Conservation (phyloP, 1,284 basidiomycete genomes). For the Cutaneotrichosporon dermatis region DNA sequence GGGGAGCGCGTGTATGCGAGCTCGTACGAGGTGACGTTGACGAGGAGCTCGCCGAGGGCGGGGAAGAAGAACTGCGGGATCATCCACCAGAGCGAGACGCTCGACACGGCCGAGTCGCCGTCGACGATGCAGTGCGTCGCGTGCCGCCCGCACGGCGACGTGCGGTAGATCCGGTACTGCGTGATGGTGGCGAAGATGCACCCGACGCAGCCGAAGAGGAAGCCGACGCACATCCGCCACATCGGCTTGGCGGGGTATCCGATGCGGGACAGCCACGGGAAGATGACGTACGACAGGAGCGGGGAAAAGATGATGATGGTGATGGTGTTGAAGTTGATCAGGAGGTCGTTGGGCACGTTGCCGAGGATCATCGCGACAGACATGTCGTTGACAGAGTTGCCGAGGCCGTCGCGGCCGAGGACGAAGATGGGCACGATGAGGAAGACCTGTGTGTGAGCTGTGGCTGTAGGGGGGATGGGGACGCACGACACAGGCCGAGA, state of each 20-base stretch:
- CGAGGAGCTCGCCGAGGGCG: constrained; percentile 53
- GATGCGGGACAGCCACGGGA: constrained; percentile 40
- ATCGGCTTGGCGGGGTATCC: constrained; percentile 42
- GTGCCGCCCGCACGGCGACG: constrained; percentile 48
- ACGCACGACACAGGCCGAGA: constrained; percentile 53
- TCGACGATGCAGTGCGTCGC: constrained; percentile 39
- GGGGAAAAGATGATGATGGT: constrained; percentile 51
- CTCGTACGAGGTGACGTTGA: constrained; percentile 53
- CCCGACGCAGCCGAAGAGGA: constrained; percentile 13
- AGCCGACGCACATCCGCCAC: constrained; percentile 38
- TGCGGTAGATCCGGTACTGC: constrained; percentile 52
- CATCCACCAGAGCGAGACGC: constrained; percentile 44
- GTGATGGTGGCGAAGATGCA: constrained; percentile 5
- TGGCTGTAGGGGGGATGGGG: too few species aligned
- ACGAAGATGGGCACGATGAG: constrained; percentile 52
- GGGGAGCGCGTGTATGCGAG: constrained; percentile 52
- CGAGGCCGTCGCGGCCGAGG: constrained; percentile 22
- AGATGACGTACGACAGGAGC: constrained; percentile 49
- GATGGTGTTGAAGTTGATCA: constrained; percentile 52
- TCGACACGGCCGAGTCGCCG: constrained; percentile 15
- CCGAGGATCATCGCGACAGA: constrained; percentile 48
- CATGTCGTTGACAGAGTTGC: constrained; percentile 48
- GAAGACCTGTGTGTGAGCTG: constrained; percentile 49
- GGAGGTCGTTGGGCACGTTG: constrained; percentile 52
- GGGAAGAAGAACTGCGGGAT: constrained; percentile 51